Evolutionary conservation across 257 asterid species (phyloP), one percentile per base, ranked within the genome.

Genomic region (Fraxinus quadrangulata): DNA sequence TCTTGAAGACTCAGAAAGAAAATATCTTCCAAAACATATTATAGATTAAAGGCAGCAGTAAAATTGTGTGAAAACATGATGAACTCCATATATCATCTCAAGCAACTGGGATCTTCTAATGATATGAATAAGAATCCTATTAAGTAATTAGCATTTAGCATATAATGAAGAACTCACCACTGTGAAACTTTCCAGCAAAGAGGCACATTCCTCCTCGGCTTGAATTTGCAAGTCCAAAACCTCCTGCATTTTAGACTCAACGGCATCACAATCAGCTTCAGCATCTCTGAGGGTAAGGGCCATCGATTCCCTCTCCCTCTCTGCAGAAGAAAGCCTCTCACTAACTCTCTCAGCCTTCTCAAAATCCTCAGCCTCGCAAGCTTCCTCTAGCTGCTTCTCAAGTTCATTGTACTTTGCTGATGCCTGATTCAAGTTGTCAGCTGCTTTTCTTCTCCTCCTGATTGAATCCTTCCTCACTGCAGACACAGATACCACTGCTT

Each of bases 361-460:
- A 67, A 87, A 87, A 70, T 87, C 90, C 81, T 87, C 90, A 3
- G 84, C 73, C 67, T 87, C 88, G 49, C 88, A 84, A 72, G 90
- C 88, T 75, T 84, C 84, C 74, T 87, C 88, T 31, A 87, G 81
- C 73, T 78, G 70, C 78, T 80, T 71, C 87, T 87, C 90, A 2
- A 87, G 78, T 66, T 78, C 81, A 45, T 54, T 70, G 78, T 82
- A 80, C 75, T 39, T 80, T 23, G 74, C 75, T 42, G 85, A 78
- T 70, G 84, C 90, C 49, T 72, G 78, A 74, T 74, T 80, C 24
- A 82, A 76, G 59, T 74, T 79, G 54, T 71, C 78, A 3, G 85
- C 75, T 66, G 83, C 85, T 79, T 82, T 83, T 74, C 87, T 84
- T 75, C 90, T 83, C 39, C 65, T 81, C 73, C 80, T 69, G 68